Base-by-base conservation (phyloP, 2,329 filamentous ascomycete genomes). In the Leptosphaerulina australis region DNA sequence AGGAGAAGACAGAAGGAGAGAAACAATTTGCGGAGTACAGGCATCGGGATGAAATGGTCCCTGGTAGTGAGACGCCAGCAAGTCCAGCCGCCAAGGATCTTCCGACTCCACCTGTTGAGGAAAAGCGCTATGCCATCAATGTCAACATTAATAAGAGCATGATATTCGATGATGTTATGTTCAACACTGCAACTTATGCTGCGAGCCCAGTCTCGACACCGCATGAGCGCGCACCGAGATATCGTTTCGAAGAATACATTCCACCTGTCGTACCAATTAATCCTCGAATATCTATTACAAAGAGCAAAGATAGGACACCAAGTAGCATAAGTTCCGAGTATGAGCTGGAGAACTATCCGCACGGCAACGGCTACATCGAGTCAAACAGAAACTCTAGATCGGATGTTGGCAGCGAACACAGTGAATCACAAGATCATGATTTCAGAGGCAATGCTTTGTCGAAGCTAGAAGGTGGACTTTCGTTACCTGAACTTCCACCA, bases 111-210 rank as follows among this genome's bases (percentile, higher is more conserved):
- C 62, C 62, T n/a, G 38, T 44, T 5, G 53, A 60, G 33, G 41
- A 60, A 18, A 59, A 46, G 35, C 44, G 50, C 11, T 65, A 64
- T 37, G 59, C 63, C 3, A 49, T 66, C 21, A 66, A 66, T 9
- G 63, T 66, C 30, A 66, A 57, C 22, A 66, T 66, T 40, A 63
- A 64, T 38, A 66, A 66, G 44, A 66, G 63, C 50, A 66, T 63
- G 58, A 62, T 66, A 2, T 63, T 66, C 22, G 63, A 66, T 21
- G 61, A 66, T 18, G 49, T 59, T 15, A 56, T 58, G 52, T 61
- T 60, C 39, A 54, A 53, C n/a, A 54, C 55, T 17, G 59, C 57
- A 14, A 44, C 35, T 37, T 49, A 21, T 47, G 50, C 33, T 51
- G 52, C 28, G 49, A 58, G 35, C 44, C 47, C 50, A 8, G 36